These are phyloP conservation scores for Dujonia santamariae DNA, from an alignment of 1,139 yeast genomes.

Conservation along the genomic window DNA sequence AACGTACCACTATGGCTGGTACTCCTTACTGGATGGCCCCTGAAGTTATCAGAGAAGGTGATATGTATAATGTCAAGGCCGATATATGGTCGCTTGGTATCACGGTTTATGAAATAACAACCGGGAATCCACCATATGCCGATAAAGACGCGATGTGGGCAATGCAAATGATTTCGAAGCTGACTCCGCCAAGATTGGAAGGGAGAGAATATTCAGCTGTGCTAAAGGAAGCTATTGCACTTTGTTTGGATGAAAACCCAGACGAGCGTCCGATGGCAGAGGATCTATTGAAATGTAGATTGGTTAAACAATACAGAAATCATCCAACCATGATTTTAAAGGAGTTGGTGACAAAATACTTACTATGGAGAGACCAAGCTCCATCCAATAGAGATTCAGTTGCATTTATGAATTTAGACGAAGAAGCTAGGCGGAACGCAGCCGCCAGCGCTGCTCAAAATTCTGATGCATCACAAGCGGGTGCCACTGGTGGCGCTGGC, in stretches of 20 bases:
- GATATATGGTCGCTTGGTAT: constrained; percentile 95
- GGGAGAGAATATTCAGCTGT: constrained; percentile 77
- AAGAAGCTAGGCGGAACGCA: constrained; percentile 15
- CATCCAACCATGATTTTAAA: constrained; percentile 60
- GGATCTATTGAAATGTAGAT: constrained; percentile 70
- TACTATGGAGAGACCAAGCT: constrained; percentile 69
- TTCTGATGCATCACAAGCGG: neutral
- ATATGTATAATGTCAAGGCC: constrained; percentile 77
- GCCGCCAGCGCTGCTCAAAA: constrained; percentile 2
- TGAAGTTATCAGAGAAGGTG: constrained; percentile 94
- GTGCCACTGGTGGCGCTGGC: neutral
- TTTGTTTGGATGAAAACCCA: constrained; percentile 92
- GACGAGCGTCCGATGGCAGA: constrained; percentile 87
- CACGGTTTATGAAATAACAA: constrained; percentile 89
- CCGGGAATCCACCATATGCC: constrained; percentile 97
- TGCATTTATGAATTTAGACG: constrained; percentile 33
- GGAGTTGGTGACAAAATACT: constrained; percentile 78
- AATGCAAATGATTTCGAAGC: constrained; percentile 87
- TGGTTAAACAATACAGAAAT: constrained; percentile 60
- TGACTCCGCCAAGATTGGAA: constrained; percentile 91
- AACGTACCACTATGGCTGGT: constrained; percentile 95
- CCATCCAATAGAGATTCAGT: constrained; percentile 51
- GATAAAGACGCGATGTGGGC: constrained; percentile 95
- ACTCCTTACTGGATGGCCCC: constrained; percentile 99
- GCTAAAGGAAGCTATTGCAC: constrained; percentile 84